phyloP scores from a whole-genome alignment of 495 filamentous ascomycete species.

The Massariosphaeria phaeospora region DNA sequence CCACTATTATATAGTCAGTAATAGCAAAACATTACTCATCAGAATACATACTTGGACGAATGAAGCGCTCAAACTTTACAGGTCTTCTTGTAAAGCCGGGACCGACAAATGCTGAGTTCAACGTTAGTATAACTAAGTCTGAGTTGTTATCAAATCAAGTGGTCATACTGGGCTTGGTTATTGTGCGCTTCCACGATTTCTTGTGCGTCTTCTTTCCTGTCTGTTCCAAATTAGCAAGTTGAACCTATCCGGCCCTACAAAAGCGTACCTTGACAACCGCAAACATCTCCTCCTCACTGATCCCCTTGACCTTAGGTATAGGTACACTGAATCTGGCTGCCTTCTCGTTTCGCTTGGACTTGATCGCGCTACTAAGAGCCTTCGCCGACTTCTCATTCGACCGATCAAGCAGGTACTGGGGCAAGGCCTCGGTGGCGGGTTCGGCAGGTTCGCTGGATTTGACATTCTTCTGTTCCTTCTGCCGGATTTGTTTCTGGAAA shows the following conservation, averaged over 20 bases:
- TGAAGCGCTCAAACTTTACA: slow-evolving; percentile 90
- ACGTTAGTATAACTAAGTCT: no score
- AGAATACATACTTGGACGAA: no score
- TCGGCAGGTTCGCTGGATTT: slow-evolving; percentile 76
- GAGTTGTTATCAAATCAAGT: no score
- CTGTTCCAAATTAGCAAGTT: slow-evolving; percentile 14
- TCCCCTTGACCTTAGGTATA: slow-evolving; percentile 74
- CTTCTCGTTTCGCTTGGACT: slow-evolving; percentile 86
- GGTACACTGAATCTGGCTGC: slow-evolving; percentile 94
- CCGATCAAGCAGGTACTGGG: slow-evolving; percentile 86
- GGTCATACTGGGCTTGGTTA: no score
- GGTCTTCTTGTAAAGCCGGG: slow-evolving; percentile 86
- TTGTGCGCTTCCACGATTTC: slow-evolving; percentile 91
- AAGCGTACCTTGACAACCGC: slow-evolving; percentile 69
- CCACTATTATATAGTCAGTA: no score
- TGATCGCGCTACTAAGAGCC: slow-evolving; percentile 75
- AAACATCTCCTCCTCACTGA: slow-evolving; percentile 97
- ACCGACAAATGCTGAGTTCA: slow-evolving; percentile 83
- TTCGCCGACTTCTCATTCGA: slow-evolving; percentile 83
- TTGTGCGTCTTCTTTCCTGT: slow-evolving; percentile 80
- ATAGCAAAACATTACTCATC: no score
- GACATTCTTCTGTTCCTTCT: slow-evolving; percentile 91
- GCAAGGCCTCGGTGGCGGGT: slow-evolving; percentile 67
- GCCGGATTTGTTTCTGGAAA: slow-evolving; percentile 92
- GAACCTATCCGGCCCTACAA: not conserved